Base-by-base conservation (phyloP, 352 stramenopile genomes). In the Peronosclerospora sorghi region DNA sequence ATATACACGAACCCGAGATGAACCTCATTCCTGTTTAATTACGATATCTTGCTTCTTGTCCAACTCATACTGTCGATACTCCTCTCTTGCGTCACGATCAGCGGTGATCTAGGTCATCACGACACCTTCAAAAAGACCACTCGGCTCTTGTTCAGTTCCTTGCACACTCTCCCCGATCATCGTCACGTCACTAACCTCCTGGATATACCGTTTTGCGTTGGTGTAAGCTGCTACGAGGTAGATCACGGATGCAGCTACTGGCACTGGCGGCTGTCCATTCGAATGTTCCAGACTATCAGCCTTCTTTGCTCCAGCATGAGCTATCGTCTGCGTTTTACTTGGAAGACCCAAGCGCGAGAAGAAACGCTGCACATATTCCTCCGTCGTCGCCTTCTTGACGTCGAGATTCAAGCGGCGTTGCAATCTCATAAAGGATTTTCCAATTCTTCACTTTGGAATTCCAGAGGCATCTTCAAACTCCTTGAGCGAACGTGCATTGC, bases 121-220 rank as follows among this genome's bases (percentile, higher is more conserved):
- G 37, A 87, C 68, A 39, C 75, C 75, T 59, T 83, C 76, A 51
- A 88, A 88, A 4, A 88, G 58, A 79, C 59, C 18, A 86, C 51
- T 29, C 75, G 75, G 35, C 74, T 89, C 68, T 89, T 85, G 64
- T 86, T 86, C 13, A 89, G 59, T 50, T 86, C 73, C 68, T 89
- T 89, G 72, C 73, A 86, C 37, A 89, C 77, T 35, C 71, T 79
- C 73, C 47, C 59, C 70, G 38, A 89, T 84, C 62, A 83, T 84
- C 32, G 77, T 83, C 26, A 86, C 74, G 32, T 85, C 62, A 43
- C 73, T 86, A 52, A 89, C 85, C 38, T 89, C 77, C 51, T 89
- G 68, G 14, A 89, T 61, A 9, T 73, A 86, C 12, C 73, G 68
- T 61, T 89, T 89, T 32, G 64, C 61, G 41, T 89, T 70, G 9